Conservation (phyloP, 2,329 filamentous ascomycete species). For the Arthrobotrys pseudoclavata region DNA sequence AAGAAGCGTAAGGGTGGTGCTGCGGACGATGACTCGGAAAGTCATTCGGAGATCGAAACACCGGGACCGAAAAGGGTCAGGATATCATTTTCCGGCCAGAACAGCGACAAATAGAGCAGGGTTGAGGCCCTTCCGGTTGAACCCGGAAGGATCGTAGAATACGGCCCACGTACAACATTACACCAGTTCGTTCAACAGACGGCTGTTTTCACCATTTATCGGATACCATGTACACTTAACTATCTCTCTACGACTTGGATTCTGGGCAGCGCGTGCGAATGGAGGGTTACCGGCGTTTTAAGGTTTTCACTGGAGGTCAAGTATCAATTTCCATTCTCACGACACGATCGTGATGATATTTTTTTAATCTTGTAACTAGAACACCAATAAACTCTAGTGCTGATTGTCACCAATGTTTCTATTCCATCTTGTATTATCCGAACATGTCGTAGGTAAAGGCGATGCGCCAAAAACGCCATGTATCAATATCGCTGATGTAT, state of each 20-base stretch:
- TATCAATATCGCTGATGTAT: neutral
- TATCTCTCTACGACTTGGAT: slow-evolving; percentile 8
- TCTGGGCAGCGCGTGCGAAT: slow-evolving; percentile 22
- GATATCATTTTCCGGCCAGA: slow-evolving; percentile 63
- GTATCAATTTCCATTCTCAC: neutral
- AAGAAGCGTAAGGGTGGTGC: slow-evolving; percentile 61
- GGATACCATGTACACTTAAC: slow-evolving; percentile 49
- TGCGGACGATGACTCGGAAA: slow-evolving; percentile 63
- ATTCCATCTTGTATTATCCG: neutral
- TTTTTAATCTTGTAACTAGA: slow-evolving; percentile 19
- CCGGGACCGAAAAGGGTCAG: slow-evolving; percentile 63
- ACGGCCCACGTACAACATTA: slow-evolving; percentile 11
- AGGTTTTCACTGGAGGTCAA: slow-evolving; percentile 31
- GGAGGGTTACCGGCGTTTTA: slow-evolving; percentile 41
- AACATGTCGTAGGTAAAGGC: neutral
- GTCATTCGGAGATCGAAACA: slow-evolving; percentile 63
- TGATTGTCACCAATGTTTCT: neutral
- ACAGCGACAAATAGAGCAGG: slow-evolving; percentile 46
- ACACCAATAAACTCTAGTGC: neutral
- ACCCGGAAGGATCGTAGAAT: neutral
- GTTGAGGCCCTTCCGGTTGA: neutral
- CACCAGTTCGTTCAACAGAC: slow-evolving; percentile 8
- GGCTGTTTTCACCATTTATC: slow-evolving; percentile 19
- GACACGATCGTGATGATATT: neutral
- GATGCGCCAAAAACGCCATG: slow-evolving; percentile 4